Base-by-base conservation (phyloP, 805 yeast genomes). In the Candida ficus region DNA sequence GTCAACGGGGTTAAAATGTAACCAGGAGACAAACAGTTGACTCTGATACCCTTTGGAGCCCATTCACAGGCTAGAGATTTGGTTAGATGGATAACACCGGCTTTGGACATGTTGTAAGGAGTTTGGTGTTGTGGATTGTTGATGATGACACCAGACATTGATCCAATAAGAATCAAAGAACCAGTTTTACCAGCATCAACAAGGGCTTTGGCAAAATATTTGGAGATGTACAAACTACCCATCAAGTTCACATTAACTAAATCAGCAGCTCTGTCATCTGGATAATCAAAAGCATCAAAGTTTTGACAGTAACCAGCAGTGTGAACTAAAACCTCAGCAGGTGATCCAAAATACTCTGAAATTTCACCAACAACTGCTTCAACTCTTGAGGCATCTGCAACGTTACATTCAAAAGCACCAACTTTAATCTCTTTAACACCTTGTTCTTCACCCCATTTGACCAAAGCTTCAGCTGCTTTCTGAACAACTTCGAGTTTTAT, bases 261-360 rank as follows among this genome's bases (percentile, higher is more conserved):
- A 30, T 73, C 73, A 52, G 80, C 85, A 37, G 88, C 85, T 54
- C 79, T 80, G 37, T 63, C 60, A 31, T 87, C 75, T 19, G 90
- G 89, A 64, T 84, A 83, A 39, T 81, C 84, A 53, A 80, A 76
- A 21, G 91, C 91, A 2, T 87, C 76, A 64, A 71, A 75, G 69
- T 84, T 84, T 62, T 84, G 89, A 57, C 89, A 81, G 67, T 80
- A 84, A 12, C 95, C 93, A n/a, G 95, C 93, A 38, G 88, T 73
- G 68, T 84, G 83, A 45, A 84, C 73, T 51, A 84, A 69, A 48
- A 83, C 66, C 50, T 79, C 77, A 29, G 88, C n/a, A n/a, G 79
- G 33, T 80, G 68, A 44, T 71, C 67, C 78, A 59, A 81, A 83
- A 56, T 73, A 79, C 37, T 65, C 69, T 52, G 74, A 73, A 49